Evolutionary conservation across 1,284 basidiomycete genomes (phyloP), one percentile per base, ranked within the genome.

Genomic region (Mycosarcoma mackinlayi): DNA sequence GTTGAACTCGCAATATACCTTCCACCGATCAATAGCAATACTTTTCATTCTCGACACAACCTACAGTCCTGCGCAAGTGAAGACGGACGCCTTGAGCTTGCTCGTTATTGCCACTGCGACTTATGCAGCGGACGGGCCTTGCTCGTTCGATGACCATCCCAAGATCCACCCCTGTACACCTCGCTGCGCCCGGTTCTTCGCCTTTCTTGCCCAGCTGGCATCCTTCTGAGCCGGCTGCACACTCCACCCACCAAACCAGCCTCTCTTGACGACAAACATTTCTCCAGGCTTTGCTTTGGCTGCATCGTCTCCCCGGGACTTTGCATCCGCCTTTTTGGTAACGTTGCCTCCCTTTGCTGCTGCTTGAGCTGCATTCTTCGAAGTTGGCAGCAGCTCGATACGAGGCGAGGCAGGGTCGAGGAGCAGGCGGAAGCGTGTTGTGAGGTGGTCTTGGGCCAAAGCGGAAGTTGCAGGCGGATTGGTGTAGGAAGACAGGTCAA

Each of bases 201-300:
- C 41, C 34, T 48, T 58, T 18, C 11, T 31, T 10, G 28, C n/a
- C 62, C 51, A 60, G 3, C 44, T 34, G n/a, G 16, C 42, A 0
- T n/a, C 42, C 13, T 34, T 31, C 10, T 39, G 37, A 18, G 63
- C 52, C 6, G 57, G 51, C 18, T 54, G 38, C 9, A 65, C 33
- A 25, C 56, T 55, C 56, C 63, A 65, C 31, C 63, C 56, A 18
- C 63, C 63, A 14, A 55, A 55, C 56, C 56, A 65, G 31, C 56
- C 56, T 7, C 63, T 10, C 30, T 59, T 59, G 27, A 65, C 63
- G 3, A 59, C 63, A 16, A 37, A 47, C 47, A 47, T 59, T 11
- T 64, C 54, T 2, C 42, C 47, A 11, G 9, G 6, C 16, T 25
- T 41, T 18, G 31, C 21, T 9, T n/a, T 19, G 21, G 25, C 28